Conservation (phyloP, 1,139 yeast genomes). For the Hyphopichia wangnamkhiaoensis region DNA sequence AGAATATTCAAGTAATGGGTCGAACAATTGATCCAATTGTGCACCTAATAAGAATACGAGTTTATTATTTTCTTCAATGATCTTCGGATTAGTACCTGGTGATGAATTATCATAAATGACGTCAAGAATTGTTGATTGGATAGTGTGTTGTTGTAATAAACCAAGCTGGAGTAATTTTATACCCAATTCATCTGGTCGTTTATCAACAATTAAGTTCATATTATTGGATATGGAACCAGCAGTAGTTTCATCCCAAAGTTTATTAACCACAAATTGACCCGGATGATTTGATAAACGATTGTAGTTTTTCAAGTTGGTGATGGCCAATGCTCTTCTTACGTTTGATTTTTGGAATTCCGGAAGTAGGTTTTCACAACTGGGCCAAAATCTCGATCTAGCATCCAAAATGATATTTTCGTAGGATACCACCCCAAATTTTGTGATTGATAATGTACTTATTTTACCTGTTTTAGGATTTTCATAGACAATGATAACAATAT, state of each 20-base stretch:
- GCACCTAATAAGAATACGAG: slow-evolving; percentile 77
- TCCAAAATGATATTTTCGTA: slow-evolving; percentile 63
- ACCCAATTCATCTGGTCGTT: slow-evolving; percentile 61
- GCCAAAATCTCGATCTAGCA: slow-evolving; percentile 67
- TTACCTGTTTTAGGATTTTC: slow-evolving; percentile 46
- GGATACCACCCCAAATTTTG: slow-evolving; percentile 68
- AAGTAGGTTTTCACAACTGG: slow-evolving; percentile 72
- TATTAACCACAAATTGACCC: slow-evolving; percentile 21
- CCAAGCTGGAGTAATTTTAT: slow-evolving; percentile 54
- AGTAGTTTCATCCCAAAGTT: slow-evolving; percentile 68
- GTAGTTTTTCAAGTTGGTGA: slow-evolving; percentile 68
- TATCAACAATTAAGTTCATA: slow-evolving; percentile 52
- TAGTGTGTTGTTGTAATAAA: slow-evolving; percentile 52
- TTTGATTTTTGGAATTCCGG: slow-evolving; percentile 52
- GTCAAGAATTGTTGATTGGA: slow-evolving; percentile 65
- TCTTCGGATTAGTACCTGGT: slow-evolving; percentile 20
- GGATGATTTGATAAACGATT: slow-evolving; percentile 49
- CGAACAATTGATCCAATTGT: slow-evolving; percentile 84
- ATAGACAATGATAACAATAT: slow-evolving; percentile 54
- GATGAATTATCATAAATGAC: slow-evolving; percentile 64
- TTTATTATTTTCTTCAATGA: slow-evolving; percentile 60
- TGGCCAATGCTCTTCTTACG: slow-evolving; percentile 75
- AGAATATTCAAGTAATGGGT: slow-evolving; percentile 85
- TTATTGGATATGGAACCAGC: slow-evolving; percentile 74
- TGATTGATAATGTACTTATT: slow-evolving; percentile 62